phyloP scores from a whole-genome alignment of 495 filamentous ascomycete species.

The Parmelia sp. region DNA sequence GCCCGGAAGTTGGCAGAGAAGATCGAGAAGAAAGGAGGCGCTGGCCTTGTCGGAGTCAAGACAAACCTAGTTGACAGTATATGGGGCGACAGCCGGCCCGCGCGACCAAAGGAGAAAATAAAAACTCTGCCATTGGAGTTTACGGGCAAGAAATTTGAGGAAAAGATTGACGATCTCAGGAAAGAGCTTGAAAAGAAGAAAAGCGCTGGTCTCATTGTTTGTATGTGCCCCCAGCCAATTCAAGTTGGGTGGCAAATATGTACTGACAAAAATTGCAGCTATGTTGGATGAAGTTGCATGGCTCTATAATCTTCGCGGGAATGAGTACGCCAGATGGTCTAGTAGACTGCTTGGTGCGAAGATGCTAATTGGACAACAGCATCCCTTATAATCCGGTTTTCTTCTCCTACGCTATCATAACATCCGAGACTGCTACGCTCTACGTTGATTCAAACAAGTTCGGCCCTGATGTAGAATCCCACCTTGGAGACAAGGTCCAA shows the following conservation, averaged over 20 bases:
- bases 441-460: conserved; percentile 82
- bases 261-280: conserved; percentile 32
- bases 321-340: conserved; percentile 55
- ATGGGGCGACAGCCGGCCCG: conserved; percentile 71
- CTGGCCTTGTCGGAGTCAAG: conserved; percentile 61
- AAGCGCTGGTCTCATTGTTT: conserved; percentile 78
- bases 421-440: conserved; percentile 70
- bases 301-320: conserved; percentile 95
- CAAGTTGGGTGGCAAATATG: background rate
- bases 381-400: conserved; percentile 99
- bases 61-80: conserved; percentile 82
- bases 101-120: conserved; percentile 68
- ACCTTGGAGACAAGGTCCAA: conserved; percentile 65
- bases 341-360: background rate
- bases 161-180: conserved; percentile 80
- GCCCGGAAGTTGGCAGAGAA: conserved; percentile 82
- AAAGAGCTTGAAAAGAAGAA: conserved; percentile 93
- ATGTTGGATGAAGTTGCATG: conserved; percentile 98
- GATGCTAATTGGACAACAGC: conserved; percentile 37
- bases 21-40: conserved; percentile 81
- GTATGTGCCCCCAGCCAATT: conserved; percentile 35
- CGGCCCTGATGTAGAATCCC: conserved; percentile 56
- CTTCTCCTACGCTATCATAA: conserved; percentile 92
- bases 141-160: conserved; percentile 72
- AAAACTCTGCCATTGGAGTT: conserved; percentile 64